phyloP scores from a whole-genome alignment of 257 asterid species.

The Gardenia jasminoides region DNA sequence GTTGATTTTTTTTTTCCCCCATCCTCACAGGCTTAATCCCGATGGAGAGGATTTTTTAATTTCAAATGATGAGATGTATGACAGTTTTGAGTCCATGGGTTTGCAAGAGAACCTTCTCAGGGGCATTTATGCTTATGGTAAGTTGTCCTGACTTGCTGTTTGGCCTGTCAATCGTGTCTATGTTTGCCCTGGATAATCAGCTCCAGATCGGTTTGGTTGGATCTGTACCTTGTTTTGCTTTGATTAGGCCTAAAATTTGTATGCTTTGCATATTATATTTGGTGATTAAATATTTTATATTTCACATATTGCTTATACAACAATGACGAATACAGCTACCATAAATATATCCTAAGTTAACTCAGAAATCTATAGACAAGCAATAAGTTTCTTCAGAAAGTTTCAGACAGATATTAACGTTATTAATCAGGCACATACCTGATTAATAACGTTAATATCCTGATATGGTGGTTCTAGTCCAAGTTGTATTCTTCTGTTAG shows the following conservation, averaged over 20 bases:
- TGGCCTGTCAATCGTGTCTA: background rate
- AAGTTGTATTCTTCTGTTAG: background rate
- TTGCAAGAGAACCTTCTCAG: constrained; percentile 50
- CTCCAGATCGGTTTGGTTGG: background rate
- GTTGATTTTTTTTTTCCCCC: background rate
- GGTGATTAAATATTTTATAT: background rate
- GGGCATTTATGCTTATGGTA: constrained; percentile 55
- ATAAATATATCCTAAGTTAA: background rate
- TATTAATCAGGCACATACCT: background rate
- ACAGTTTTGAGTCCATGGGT: constrained; percentile 50
- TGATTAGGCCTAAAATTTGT: background rate
- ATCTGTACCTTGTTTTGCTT: background rate
- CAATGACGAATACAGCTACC: background rate
- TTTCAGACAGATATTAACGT: background rate
- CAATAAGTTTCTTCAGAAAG: background rate
- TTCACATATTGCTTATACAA: background rate
- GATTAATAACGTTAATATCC: background rate
- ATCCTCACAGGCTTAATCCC: constrained; percentile 26
- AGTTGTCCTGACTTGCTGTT: background rate
- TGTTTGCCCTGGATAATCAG: background rate
- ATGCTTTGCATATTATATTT: no score
- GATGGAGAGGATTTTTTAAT: constrained; percentile 45
- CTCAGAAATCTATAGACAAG: background rate
- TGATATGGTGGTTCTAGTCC: background rate
- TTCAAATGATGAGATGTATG: constrained; percentile 42